phyloP scores from a whole-genome alignment of 1,284 basidiomycete species.

The Sporisorium scitamineum region DNA sequence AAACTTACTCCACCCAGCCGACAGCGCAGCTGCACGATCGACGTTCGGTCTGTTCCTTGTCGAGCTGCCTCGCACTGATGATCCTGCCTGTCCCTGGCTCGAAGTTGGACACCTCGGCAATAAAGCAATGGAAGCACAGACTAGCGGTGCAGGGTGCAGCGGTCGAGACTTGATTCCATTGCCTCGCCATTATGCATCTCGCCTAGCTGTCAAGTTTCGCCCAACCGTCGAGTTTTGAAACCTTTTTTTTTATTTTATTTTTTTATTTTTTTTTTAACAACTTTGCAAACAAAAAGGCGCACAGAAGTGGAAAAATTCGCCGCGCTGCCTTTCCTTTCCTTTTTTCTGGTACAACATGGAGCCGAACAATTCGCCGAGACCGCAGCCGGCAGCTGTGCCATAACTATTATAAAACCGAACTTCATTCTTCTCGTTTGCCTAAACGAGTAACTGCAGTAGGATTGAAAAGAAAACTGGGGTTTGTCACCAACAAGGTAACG shows the following conservation, averaged over 20 bases:
- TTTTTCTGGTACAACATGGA: too few species aligned
- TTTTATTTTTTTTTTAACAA: too few species aligned
- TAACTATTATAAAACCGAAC: too few species aligned
- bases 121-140: not conserved
- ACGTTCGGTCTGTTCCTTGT: not conserved
- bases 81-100: not conserved
- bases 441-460: too few species aligned
- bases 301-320: too few species aligned
- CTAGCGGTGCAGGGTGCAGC: not conserved
- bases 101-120: not conserved
- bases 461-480: slow-evolving; percentile 1
- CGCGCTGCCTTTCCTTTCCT: too few species aligned
- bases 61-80: not conserved
- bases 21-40: not conserved
- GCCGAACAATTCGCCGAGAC: too few species aligned
- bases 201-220: slow-evolving; percentile 18
- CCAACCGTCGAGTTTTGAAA: too few species aligned
- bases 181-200: slow-evolving; percentile 5
- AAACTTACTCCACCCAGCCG: not conserved
- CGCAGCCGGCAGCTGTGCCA: too few species aligned
- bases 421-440: too few species aligned
- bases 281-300: too few species aligned
- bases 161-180: slow-evolving; percentile 5
- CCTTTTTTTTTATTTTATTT: too few species aligned
- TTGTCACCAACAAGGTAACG: not conserved